Evolutionary conservation across 2,329 filamentous ascomycete genomes (phyloP), one percentile per base, ranked within the genome.

Genomic region (Tolypocladium paradoxum): DNA sequence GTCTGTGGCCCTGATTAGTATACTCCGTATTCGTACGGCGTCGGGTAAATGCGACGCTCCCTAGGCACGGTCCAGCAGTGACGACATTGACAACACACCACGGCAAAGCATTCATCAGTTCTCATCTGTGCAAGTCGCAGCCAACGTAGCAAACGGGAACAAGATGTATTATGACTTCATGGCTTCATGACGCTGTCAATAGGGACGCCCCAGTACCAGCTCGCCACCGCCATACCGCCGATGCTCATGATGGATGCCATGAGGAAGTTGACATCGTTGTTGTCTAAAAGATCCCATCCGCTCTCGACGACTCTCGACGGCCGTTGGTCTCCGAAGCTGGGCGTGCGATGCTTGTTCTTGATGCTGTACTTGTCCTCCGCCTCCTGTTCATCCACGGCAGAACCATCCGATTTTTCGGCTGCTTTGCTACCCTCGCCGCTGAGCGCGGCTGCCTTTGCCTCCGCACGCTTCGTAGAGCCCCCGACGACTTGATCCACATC

Each of bases 261-360:
- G 53, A 92, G 68, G 54, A 96, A 82, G 68, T 99, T 99, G 61
- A 99, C 90, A 52, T 88, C 87, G 68, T 99, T 99, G 69, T 99
- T 99, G 69, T 95, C 90, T 54, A 99, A 74, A 56, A 95, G 67
- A 65, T 96, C 80, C 80, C 72, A 76, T 50, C 65, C 90, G 60
- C 75, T 86, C 69, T 88, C 82, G 7, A 85, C 70, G 6, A 83
- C 72, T 20, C 86, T 74, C 50, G 83, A 84, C 55, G 85, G 79
- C 61, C 75, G 76, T 53, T 76, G 71, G 54, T 77, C 72, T 2
- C 80, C 70, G 72, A 79, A 78, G 62, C 74, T 81, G 7, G 76
- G 60, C 62, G 69, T 72, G 45, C 77, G 73, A 53, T 77, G 70
- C 66, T 75, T 77, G 60, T 76, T 71, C 52, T 69, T 70, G 8